Percentiles rank a stretch among this genome's conserved stretches.
phyloP scores from a whole-genome alignment of 805 yeast species.

The Zygosaccharomyces bailii region DNA sequence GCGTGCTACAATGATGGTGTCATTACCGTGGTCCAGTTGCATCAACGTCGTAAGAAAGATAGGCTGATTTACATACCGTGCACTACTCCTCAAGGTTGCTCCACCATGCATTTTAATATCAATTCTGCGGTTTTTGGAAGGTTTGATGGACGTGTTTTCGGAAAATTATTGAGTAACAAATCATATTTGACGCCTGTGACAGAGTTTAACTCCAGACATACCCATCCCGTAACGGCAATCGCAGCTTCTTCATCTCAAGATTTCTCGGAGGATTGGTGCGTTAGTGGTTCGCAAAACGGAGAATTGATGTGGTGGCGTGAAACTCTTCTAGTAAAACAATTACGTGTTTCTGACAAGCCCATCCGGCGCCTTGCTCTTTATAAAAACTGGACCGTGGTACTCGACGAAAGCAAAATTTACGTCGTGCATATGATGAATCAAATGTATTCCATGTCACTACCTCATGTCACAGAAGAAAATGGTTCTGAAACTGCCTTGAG shows the following conservation, averaged over 20 bases:
- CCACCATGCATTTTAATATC: constrained; percentile 35
- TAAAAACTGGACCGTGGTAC: constrained; percentile 25
- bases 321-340: constrained; percentile 18
- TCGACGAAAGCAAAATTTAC: constrained; percentile 27
- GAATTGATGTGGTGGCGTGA: constrained; percentile 37
- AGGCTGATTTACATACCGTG: constrained; percentile 37
- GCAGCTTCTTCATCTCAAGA: constrained; percentile 25
- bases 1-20: constrained; percentile 37
- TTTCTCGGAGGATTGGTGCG: constrained; percentile 29
- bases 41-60: constrained; percentile 27
- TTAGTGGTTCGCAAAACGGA: constrained; percentile 35
- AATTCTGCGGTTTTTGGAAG: constrained; percentile 38
- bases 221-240: constrained; percentile 33
- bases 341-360: constrained; percentile 22
- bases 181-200: constrained; percentile 34
- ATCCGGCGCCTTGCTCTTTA: constrained; percentile 24
- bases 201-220: constrained; percentile 31
- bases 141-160: constrained; percentile 36
- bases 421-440: constrained; percentile 26
- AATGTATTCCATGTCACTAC: constrained; percentile 20
- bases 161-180: constrained; percentile 34
- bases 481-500: constrained; percentile 9
- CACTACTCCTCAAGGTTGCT: constrained; percentile 38
- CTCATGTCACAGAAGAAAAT: constrained; percentile 8
- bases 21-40: constrained; percentile 34